Evolutionary conservation across 768 basidiomycete genomes (phyloP), one percentile per base, ranked within the genome.

Genomic region (Lyophyllum semitale): DNA sequence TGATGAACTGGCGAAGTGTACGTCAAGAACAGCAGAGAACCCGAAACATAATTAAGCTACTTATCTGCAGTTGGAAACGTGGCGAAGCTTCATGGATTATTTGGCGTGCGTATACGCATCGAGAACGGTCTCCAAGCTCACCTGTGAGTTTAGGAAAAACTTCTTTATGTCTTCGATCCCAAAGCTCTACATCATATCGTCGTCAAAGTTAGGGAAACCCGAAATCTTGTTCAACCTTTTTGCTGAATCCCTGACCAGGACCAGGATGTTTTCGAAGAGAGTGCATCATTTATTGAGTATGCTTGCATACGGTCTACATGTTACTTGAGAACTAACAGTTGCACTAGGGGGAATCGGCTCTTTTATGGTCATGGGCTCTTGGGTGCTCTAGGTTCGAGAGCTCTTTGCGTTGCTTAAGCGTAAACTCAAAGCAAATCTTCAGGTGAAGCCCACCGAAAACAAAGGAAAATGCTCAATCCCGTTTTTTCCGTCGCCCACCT

Each of bases 141-240:
- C 2, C 17, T 18, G 9, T 9, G n/a, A n/a, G 9, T 15, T 4
- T 18, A 38, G 37, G 37, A 38, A 5, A 38, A 38, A n/a, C 37
- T n/a, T 6, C 54, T 76, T 0, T 72, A 69, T 53, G 64, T 74
- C 18, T 63, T 41, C 63, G 75, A 76, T 48, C 72, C 74, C 1
- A 63, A 62, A 32, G 72, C 73, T 1, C 38, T 75, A 23, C 67
- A 75, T 18, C 68, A 70, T 22, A 68, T 76, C 35, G 37, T 73
- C 26, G 55, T 73, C 46, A 76, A 75, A 57, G 63, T 58, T 11
- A 25, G 17, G 47, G 7, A 1, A 23, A 4, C 6, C 29, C 5
- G n/a, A 26, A 25, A 22, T 32, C 8, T 35, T 8, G 17, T 22
- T 11, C 6, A 8, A 25, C 26, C 8, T 22, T 12, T 20, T n/a